phyloP scores from a whole-genome alignment of 208 protist species.

The Eutreptiella sp. region DNA sequence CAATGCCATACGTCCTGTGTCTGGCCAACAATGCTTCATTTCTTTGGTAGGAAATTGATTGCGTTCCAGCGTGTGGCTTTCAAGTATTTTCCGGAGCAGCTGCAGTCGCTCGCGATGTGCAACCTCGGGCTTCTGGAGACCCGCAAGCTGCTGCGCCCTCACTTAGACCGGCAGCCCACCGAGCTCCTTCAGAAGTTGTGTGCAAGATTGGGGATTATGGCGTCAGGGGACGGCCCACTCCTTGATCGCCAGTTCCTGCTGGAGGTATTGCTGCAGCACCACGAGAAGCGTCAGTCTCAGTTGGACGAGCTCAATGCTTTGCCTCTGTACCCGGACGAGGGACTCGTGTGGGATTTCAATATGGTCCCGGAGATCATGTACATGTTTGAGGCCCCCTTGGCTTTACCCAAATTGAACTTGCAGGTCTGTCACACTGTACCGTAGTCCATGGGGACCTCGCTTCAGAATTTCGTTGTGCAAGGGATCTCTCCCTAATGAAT shows the following conservation, averaged over 20 bases:
- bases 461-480: no score
- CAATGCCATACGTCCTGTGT: no score
- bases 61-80: conserved; percentile 52
- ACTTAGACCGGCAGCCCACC: conserved; percentile 23
- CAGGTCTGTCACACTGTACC: no score
- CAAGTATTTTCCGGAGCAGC: conserved; percentile 31
- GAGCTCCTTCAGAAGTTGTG: conserved; percentile 29
- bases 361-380: conserved; percentile 8
- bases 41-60: conserved; percentile 4
- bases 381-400: conserved; percentile 35
- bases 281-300: conserved; percentile 40
- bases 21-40: no score
- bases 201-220: conserved; percentile 18
- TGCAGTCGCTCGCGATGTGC: conserved; percentile 45
- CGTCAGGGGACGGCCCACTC: neutral
- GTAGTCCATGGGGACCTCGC: no score
- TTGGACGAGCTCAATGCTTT: conserved; percentile 49
- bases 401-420: conserved; percentile 77
- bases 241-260: conserved; percentile 31
- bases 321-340: conserved; percentile 69
- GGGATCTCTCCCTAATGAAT: no score
- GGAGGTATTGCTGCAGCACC: conserved; percentile 38
- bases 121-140: conserved; percentile 35
- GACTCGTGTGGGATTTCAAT: conserved; percentile 17
- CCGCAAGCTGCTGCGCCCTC: neutral